phyloP scores from a whole-genome alignment of 2,329 filamentous ascomycete genomes.

The Penicillium sumatraense region DNA sequence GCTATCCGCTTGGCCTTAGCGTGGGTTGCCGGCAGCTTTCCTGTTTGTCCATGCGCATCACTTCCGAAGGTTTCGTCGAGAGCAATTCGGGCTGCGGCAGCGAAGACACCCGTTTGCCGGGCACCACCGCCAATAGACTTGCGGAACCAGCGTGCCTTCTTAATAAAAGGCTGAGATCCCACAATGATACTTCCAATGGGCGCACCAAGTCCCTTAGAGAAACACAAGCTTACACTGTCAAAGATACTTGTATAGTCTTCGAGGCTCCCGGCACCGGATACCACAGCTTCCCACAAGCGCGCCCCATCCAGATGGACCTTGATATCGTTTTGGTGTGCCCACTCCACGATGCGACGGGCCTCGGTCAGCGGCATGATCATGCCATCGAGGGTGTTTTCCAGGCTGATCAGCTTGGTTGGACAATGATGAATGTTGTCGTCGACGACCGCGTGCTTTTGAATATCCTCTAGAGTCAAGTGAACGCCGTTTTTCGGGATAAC shows the following conservation, averaged over 20 bases:
- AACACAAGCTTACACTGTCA: conserved; percentile 77
- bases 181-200: conserved; percentile 79
- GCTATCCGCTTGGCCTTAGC: conserved; percentile 65
- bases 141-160: conserved; percentile 73
- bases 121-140: conserved; percentile 82
- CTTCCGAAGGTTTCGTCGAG: conserved; percentile 77
- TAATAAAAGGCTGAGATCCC: conserved; percentile 62
- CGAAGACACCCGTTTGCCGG: conserved; percentile 75
- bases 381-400: conserved; percentile 86
- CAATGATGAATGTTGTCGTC: conserved; percentile 73
- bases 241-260: conserved; percentile 70
- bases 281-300: conserved; percentile 79
- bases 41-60: conserved; percentile 62
- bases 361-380: conserved; percentile 78
- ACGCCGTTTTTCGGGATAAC: conserved; percentile 71
- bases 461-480: conserved; percentile 77
- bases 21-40: conserved; percentile 66
- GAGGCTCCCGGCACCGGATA: conserved; percentile 68
- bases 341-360: conserved; percentile 69
- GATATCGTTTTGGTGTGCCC: conserved; percentile 68
- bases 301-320: conserved; percentile 80
- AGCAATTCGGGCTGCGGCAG: conserved; percentile 75
- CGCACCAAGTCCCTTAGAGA: conserved; percentile 81
- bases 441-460: conserved; percentile 68
- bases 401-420: conserved; percentile 77